Conservation (phyloP, 257 asterid species). For the Solanum rostratum region DNA sequence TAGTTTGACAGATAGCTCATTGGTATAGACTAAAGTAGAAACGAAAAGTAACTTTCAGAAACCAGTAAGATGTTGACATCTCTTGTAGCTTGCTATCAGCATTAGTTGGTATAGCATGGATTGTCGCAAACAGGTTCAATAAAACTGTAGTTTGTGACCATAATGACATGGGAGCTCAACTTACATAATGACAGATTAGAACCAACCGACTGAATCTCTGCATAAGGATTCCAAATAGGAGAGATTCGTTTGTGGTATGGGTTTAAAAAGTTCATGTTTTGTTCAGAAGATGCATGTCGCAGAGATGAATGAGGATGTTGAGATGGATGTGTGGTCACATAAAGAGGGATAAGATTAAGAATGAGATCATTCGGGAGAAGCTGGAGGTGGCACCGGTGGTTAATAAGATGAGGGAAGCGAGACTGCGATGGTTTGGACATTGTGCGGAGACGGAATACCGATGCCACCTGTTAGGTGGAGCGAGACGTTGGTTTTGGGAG, state of each 20-base stretch:
- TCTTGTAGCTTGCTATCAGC: not conserved
- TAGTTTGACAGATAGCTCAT: not conserved
- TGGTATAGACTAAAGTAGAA: not conserved
- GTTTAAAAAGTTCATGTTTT: not conserved
- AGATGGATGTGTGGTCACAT: too few relatives aligned
- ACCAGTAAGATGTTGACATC: not conserved
- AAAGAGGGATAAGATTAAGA: too few relatives aligned
- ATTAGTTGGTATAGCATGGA: not conserved
- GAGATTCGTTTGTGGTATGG: not conserved
- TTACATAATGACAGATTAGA: not conserved
- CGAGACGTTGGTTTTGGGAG: too few relatives aligned
- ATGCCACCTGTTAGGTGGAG: too few relatives aligned
- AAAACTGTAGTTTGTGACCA: not conserved
- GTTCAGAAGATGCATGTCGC: too few relatives aligned
- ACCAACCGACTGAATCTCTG: not conserved
- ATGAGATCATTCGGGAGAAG: too few relatives aligned
- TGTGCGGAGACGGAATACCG: too few relatives aligned
- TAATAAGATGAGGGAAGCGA: too few relatives aligned
- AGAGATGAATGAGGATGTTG: too few relatives aligned
- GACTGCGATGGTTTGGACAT: too few relatives aligned
- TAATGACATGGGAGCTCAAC: not conserved
- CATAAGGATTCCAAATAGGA: not conserved
- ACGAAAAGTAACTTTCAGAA: not conserved
- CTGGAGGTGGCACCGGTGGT: too few relatives aligned
- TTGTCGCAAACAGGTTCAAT: not conserved